These are phyloP conservation scores for Periconia sp. DNA, from an alignment of 2,329 filamentous ascomycete species.

Conservation along the genomic window DNA sequence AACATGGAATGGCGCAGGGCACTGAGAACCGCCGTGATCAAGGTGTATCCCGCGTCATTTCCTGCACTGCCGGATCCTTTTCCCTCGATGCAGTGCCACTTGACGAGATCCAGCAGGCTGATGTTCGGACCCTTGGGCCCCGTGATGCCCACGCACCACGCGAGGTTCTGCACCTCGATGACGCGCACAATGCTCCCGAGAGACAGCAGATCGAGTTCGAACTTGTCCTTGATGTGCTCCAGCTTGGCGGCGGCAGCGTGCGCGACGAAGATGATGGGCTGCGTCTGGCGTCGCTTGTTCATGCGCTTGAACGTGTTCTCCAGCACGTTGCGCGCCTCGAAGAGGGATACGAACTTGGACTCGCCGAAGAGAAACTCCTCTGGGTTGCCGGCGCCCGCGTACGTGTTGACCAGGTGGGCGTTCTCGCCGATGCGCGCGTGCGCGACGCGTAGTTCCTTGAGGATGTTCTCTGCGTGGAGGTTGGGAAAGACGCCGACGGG, in stretches of 20 bases:
- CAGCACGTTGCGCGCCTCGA: slow-evolving; percentile 10
- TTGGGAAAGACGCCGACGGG: slow-evolving; percentile 1
- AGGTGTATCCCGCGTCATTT: slow-evolving; percentile 18
- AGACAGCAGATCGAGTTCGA: slow-evolving; percentile 14
- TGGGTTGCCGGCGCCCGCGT: slow-evolving; percentile 16
- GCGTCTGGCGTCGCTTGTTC: slow-evolving; percentile 3
- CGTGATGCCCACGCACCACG: slow-evolving; percentile 9
- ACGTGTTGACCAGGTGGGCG: slow-evolving; percentile 19
- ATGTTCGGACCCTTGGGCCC: slow-evolving; percentile 13
- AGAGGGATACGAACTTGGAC: slow-evolving; percentile 15
- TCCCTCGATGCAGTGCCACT: slow-evolving; percentile 15
- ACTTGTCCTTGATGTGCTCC: slow-evolving; percentile 11
- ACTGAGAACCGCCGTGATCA: slow-evolving; percentile 22
- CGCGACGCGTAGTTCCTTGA: slow-evolving; percentile 11
- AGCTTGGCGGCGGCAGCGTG: slow-evolving; percentile 21
- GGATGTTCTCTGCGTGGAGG: slow-evolving; percentile 15
- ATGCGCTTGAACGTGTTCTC: slow-evolving; percentile 14
- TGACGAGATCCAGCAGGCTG: slow-evolving; percentile 15
- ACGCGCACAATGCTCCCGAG: slow-evolving; percentile 22
- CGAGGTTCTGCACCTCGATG: slow-evolving; percentile 25
- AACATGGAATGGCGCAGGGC: too few relatives aligned
- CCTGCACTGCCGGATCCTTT: slow-evolving; percentile 20
- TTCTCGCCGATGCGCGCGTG: slow-evolving; percentile 19
- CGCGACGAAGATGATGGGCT: slow-evolving; percentile 24
- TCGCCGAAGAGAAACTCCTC: slow-evolving; percentile 22